These are phyloP conservation scores for Saturnispora quitensis DNA, from an alignment of 805 yeast species.

Conservation along the genomic window DNA sequence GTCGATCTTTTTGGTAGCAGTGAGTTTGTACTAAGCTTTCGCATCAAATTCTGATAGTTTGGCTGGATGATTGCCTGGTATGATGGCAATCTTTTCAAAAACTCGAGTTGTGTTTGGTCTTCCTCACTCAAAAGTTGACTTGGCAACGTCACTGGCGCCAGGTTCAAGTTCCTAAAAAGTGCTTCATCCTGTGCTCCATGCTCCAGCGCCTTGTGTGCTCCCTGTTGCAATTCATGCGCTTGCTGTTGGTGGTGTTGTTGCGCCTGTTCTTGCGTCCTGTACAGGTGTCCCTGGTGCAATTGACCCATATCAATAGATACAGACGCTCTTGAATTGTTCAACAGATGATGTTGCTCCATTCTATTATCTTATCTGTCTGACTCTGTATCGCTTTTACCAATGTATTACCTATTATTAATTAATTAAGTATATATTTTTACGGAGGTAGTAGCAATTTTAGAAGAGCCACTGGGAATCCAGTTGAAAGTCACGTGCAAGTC, in stretches of 20 bases:
- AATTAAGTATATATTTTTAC: not conserved
- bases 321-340: slow-evolving; percentile 9
- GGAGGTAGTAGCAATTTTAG: not conserved
- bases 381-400: not conserved
- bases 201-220: not conserved
- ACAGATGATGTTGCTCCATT: slow-evolving; percentile 10
- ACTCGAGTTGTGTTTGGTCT: slow-evolving; percentile 25
- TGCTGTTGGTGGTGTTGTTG: slow-evolving; percentile 1
- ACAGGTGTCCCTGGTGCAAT: slow-evolving; percentile 5
- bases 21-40: slow-evolving; percentile 20
- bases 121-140: slow-evolving; percentile 15
- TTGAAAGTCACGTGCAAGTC: slow-evolving; percentile 1
- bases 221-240: slow-evolving; percentile 1
- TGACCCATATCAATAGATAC: slow-evolving; percentile 11
- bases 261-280: slow-evolving; percentile 1
- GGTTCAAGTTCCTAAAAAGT: not conserved
- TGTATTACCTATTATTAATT: not conserved
- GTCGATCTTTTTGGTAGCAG: slow-evolving; percentile 29
- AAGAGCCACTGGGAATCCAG: too few relatives aligned
- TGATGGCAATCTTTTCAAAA: slow-evolving; percentile 27
- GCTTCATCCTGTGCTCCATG: not conserved
- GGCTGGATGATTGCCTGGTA: slow-evolving; percentile 30
- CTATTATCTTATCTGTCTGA: not conserved
- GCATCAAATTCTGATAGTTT: slow-evolving; percentile 21
- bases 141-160: not conserved